These are phyloP conservation scores for Fusarium oxysporum DNA, from an alignment of 2,329 filamentous ascomycete species.

Conservation along the genomic window DNA sequence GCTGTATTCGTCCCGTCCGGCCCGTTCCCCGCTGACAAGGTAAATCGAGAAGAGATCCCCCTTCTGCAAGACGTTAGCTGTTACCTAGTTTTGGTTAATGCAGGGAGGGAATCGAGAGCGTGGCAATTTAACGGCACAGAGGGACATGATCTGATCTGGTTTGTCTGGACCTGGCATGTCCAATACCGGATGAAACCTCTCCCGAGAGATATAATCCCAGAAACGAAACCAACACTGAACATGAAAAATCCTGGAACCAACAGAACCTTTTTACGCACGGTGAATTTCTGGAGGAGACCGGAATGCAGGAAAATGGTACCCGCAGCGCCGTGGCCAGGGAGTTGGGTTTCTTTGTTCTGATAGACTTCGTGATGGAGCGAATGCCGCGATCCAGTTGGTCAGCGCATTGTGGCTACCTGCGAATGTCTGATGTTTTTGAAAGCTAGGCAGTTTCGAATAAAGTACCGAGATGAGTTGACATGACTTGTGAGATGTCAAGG, in stretches of 20 bases:
- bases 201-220: slow-evolving; percentile 5
- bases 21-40: slow-evolving; percentile 32
- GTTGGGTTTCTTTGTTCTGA: slow-evolving; percentile 26
- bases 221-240: background rate
- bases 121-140: slow-evolving; percentile 20
- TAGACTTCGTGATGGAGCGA: slow-evolving; percentile 15
- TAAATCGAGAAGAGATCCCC: slow-evolving; percentile 2
- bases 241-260: slow-evolving; percentile 14
- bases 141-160: slow-evolving; percentile 27
- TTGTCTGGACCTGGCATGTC: background rate
- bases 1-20: slow-evolving; percentile 27
- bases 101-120: slow-evolving; percentile 13
- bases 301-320: slow-evolving; percentile 10
- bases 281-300: background rate
- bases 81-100: background rate
- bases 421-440: slow-evolving; percentile 1
- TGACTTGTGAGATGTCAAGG: slow-evolving; percentile 9
- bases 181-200: slow-evolving; percentile 3
- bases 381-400: slow-evolving; percentile 3
- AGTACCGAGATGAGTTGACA: slow-evolving; percentile 5
- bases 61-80: background rate
- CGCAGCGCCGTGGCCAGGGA: slow-evolving; percentile 36
- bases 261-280: slow-evolving; percentile 6
- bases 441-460: slow-evolving; percentile 1
- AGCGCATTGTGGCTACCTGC: slow-evolving; percentile 18